Percentiles rank a stretch among this genome's conserved stretches.
These are phyloP conservation scores for Saccharomycopsis sp. DNA, from an alignment of 805 yeast species.

Conservation along the genomic window DNA sequence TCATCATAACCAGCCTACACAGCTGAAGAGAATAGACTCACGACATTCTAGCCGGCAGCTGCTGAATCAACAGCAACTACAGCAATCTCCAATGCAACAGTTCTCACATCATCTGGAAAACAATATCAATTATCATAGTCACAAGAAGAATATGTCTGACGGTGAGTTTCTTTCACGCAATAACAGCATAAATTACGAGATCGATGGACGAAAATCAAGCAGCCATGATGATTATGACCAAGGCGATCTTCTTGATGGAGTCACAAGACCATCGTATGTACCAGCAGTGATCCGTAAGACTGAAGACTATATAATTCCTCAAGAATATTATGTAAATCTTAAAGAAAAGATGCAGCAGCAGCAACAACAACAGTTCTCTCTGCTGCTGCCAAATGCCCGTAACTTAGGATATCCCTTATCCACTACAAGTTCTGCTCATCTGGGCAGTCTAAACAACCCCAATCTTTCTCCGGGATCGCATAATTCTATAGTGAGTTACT, in stretches of 20 bases:
- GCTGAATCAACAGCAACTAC: not conserved
- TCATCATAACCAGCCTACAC: constrained; percentile 1
- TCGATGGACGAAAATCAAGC: not conserved
- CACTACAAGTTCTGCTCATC: not conserved
- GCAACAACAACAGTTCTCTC: constrained; percentile 7
- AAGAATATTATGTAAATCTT: constrained; percentile 13
- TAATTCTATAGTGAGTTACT: not conserved
- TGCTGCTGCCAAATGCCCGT: not conserved
- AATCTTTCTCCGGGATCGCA: constrained; percentile 3
- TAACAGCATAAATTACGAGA: not conserved
- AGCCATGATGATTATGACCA: not conserved
- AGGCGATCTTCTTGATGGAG: constrained; percentile 20
- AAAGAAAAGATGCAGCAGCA: constrained; percentile 10
- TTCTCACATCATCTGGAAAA: not conserved
- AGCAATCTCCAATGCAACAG: not conserved
- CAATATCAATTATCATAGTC: not conserved
- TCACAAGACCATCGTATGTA: constrained; percentile 48
- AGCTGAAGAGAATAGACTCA: not conserved
- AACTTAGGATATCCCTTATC: not conserved
- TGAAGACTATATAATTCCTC: constrained; percentile 15
- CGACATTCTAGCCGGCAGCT: not conserved
- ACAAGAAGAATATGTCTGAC: not conserved
- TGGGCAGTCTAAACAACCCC: not conserved
- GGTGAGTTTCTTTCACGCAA: not conserved
- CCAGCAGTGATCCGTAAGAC: constrained; percentile 47